These are phyloP conservation scores for Corrigiola litoralis DNA, from an alignment of 179 eudicot genomes.

Conservation along the genomic window DNA sequence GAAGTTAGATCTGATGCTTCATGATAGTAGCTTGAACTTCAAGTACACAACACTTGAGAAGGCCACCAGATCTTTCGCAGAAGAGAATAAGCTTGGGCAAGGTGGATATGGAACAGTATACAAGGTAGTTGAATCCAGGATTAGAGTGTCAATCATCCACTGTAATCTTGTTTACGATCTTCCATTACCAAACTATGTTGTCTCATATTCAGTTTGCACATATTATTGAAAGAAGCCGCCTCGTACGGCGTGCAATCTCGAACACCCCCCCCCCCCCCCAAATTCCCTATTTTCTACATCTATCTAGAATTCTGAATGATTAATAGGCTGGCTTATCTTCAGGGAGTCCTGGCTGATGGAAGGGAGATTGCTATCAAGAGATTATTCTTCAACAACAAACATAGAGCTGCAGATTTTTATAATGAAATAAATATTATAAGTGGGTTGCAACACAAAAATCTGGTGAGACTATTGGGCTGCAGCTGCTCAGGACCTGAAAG, in stretches of 20 bases:
- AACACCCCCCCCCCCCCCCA: too few species aligned
- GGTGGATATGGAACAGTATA: slow-evolving; percentile 76
- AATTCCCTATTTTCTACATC: too few species aligned
- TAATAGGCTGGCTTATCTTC: too few species aligned
- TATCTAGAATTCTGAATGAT: too few species aligned
- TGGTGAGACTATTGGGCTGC: slow-evolving; percentile 54
- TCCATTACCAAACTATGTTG: too few species aligned
- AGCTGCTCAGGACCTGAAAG: slow-evolving; percentile 60
- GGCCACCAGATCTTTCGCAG: slow-evolving; percentile 52
- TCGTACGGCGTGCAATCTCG: too few species aligned
- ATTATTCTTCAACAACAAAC: slow-evolving; percentile 49
- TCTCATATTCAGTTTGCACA: too few species aligned
- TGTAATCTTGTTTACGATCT: too few species aligned
- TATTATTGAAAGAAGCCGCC: too few species aligned
- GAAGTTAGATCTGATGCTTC: slow-evolving; percentile 42
- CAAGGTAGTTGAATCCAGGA: slow-evolving; percentile 34
- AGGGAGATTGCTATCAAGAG: slow-evolving; percentile 62
- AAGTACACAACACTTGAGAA: slow-evolving; percentile 64
- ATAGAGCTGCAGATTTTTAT: slow-evolving; percentile 61
- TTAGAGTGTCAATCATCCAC: too few species aligned
- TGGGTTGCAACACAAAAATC: slow-evolving; percentile 46
- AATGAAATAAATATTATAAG: slow-evolving; percentile 60
- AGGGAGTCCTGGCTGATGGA: slow-evolving; percentile 55
- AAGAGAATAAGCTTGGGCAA: slow-evolving; percentile 55
- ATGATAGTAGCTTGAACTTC: slow-evolving; percentile 55